phyloP scores from a whole-genome alignment of 129 eudicot genomes.

The Flaveria trinervia region DNA sequence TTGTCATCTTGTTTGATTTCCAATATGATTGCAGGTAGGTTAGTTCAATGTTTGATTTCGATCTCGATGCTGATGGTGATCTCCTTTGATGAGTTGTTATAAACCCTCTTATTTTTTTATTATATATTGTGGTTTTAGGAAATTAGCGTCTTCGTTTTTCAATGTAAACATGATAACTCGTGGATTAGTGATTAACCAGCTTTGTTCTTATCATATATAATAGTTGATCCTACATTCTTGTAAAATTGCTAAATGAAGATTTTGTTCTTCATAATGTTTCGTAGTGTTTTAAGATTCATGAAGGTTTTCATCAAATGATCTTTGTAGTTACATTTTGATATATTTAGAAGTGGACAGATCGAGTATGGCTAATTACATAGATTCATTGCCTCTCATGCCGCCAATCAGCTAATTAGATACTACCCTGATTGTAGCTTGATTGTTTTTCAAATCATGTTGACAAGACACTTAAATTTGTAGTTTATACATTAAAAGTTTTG shows the following conservation, averaged over 20 bases:
- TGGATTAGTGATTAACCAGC: slow-evolving; percentile 14
- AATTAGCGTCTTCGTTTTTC: neutral
- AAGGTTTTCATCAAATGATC: slow-evolving; percentile 8
- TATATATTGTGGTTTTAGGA: slow-evolving; percentile 10
- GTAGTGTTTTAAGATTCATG: neutral
- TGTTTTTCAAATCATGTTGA: slow-evolving; percentile 62
- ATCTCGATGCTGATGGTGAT: slow-evolving; percentile 23
- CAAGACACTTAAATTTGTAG: too few species aligned
- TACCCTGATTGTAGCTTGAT: slow-evolving; percentile 96
- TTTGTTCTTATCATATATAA: neutral
- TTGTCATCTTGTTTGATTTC: slow-evolving; percentile 11
- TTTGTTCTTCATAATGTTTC: neutral
- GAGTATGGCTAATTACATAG: slow-evolving; percentile 65
- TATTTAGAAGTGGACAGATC: slow-evolving; percentile 35
- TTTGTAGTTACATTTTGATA: slow-evolving; percentile 13
- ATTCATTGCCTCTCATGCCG: slow-evolving; percentile 98
- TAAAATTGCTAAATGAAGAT: slow-evolving; percentile 2
- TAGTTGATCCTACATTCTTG: slow-evolving; percentile 14
- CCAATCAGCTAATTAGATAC: slow-evolving; percentile 54
- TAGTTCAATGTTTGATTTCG: slow-evolving; percentile 19
- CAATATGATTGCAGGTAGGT: slow-evolving; percentile 19
- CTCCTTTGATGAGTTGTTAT: slow-evolving; percentile 20
- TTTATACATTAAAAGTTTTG: too few species aligned
- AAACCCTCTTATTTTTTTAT: slow-evolving; percentile 12
- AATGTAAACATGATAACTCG: neutral